Conservation (phyloP, 73 alveolate species). For the Paramecium octaurelia region DNA sequence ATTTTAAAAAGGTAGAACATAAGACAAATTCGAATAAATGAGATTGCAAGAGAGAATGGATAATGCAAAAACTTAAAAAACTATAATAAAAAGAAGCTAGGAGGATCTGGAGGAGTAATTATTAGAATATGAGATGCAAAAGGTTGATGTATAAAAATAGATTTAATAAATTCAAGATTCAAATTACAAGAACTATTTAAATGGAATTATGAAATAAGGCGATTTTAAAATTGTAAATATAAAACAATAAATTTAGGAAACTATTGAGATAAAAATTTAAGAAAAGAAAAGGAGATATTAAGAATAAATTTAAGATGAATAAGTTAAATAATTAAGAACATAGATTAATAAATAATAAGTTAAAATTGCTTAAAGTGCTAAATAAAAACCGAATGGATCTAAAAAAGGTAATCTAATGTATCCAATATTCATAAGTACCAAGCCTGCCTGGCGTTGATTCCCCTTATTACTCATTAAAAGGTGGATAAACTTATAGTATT, state of each 20-base stretch:
- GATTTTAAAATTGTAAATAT: conserved; percentile 10
- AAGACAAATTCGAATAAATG: conserved; percentile 29
- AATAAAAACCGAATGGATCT: background rate
- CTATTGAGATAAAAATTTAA: background rate
- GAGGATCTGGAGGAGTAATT: background rate
- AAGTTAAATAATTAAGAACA: conserved; percentile 1
- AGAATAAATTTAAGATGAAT: background rate
- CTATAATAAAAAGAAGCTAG: background rate
- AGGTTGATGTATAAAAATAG: background rate
- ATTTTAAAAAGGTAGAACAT: background rate
- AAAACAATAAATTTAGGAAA: background rate
- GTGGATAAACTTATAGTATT: background rate
- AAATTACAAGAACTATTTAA: background rate
- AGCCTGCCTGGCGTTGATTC: conserved; percentile 31
- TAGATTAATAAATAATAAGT: background rate
- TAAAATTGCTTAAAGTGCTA: background rate
- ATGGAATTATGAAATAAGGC: background rate
- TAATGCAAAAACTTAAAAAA: conserved; percentile 11
- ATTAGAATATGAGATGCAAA: conserved; percentile 2
- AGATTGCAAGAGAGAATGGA: conserved; percentile 30
- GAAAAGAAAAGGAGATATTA: background rate
- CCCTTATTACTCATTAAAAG: background rate
- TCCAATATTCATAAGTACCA: background rate
- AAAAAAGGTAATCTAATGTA: background rate
- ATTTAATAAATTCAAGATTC: background rate